phyloP scores from a whole-genome alignment of 1,284 basidiomycete genomes.

The Trametes pubescens region DNA sequence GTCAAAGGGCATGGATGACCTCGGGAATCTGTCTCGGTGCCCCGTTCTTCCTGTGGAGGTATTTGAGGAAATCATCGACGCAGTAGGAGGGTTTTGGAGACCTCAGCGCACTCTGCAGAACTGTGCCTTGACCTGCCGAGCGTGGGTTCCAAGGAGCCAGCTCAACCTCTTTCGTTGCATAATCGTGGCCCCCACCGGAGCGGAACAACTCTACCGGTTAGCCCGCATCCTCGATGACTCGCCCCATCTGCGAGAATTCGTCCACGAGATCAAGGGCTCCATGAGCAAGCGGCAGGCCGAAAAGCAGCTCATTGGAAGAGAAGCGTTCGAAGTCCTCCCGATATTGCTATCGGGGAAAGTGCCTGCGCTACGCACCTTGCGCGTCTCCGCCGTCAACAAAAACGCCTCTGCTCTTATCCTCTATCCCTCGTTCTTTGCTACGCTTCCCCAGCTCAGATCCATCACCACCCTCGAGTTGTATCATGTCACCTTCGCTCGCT shows the following conservation, averaged over 20 bases:
- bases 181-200: conserved; percentile 16
- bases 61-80: conserved; percentile 35
- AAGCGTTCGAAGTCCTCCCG: conserved; percentile 10
- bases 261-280: not conserved
- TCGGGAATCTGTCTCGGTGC: not conserved
- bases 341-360: conserved; percentile 2
- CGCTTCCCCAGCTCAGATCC: conserved; percentile 10
- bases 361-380: not conserved
- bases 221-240: not conserved
- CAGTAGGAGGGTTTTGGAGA: conserved; percentile 18
- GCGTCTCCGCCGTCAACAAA: not conserved
- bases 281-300: not conserved
- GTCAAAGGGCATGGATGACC: no score
- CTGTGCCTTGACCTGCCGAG: conserved; percentile 32
- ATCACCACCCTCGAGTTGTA: conserved; percentile 28
- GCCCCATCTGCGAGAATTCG: not conserved
- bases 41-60: conserved; percentile 30
- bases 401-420: conserved; percentile 11
- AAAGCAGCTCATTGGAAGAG: not conserved
- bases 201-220: conserved; percentile 11
- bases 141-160: conserved; percentile 31
- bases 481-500: conserved; percentile 15
- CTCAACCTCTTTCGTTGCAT: conserved; percentile 30
- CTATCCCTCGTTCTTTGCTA: conserved; percentile 15
- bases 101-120: conserved; percentile 18